These are phyloP conservation scores for Haematococcus sp. DNA, from an alignment of 139 green algal species.

Conservation along the genomic window DNA sequence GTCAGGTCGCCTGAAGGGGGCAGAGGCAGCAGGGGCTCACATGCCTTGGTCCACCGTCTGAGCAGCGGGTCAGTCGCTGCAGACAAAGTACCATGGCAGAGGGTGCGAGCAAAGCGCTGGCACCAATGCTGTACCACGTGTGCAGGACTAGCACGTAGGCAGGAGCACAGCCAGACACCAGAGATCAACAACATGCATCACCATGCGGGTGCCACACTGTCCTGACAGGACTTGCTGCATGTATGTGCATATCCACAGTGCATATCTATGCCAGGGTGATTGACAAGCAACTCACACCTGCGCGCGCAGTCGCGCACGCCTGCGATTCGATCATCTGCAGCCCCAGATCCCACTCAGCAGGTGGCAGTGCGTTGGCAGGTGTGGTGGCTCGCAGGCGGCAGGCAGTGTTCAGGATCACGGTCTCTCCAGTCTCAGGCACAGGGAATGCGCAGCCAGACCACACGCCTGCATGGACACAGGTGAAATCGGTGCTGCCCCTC, in stretches of 20 bases:
- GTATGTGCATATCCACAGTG: too few relatives aligned
- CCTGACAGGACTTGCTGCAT: too few relatives aligned
- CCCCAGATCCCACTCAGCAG: constrained; percentile 12
- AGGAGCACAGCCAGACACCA: too few relatives aligned
- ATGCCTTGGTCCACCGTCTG: neutral
- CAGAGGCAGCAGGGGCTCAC: neutral
- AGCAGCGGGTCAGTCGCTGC: neutral
- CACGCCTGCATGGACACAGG: neutral
- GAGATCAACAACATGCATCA: too few relatives aligned
- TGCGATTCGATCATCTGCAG: constrained; percentile 69
- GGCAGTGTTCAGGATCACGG: constrained; percentile 13
- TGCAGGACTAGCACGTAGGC: too few relatives aligned
- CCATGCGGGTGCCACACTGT: too few relatives aligned
- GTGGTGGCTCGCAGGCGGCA: constrained; percentile 48
- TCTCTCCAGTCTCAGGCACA: neutral
- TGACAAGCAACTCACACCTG: too few relatives aligned
- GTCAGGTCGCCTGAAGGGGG: neutral
- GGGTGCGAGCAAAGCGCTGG: too few relatives aligned
- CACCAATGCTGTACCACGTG: too few relatives aligned
- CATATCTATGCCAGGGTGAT: too few relatives aligned
- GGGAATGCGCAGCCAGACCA: constrained; percentile 10
- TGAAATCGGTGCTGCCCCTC: too few relatives aligned
- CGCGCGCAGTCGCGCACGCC: neutral
- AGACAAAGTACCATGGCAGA: neutral
- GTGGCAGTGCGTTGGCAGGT: neutral